phyloP scores from a whole-genome alignment of 495 filamentous ascomycete species.

The Hypoxylon subgilvum region DNA sequence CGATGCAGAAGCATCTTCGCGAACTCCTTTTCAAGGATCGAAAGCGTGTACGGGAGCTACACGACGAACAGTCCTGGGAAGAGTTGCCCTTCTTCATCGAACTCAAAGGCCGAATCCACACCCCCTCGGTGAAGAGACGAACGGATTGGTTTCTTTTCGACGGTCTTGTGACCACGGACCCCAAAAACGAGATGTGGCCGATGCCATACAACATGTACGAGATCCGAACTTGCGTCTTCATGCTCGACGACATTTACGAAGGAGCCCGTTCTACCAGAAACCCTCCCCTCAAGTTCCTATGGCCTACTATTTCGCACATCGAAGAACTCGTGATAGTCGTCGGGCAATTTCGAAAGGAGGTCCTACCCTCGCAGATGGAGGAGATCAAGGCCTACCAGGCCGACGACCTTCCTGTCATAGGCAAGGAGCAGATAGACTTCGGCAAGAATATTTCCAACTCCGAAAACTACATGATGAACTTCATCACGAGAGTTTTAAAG shows the following conservation, averaged over 20 bases:
- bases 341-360: slow-evolving; percentile 3
- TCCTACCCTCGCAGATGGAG: slow-evolving; percentile 13
- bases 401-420: neutral
- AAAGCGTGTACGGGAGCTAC: neutral
- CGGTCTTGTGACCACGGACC: neutral
- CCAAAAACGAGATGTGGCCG: too few species aligned
- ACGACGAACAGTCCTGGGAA: neutral
- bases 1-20: neutral
- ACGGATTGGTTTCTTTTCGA: slow-evolving; percentile 28
- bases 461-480: slow-evolving; percentile 10
- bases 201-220: neutral
- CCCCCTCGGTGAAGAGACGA: neutral
- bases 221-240: slow-evolving; percentile 5
- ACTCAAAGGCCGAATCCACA: neutral
- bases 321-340: slow-evolving; percentile 25
- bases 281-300: neutral
- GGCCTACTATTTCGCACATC: neutral
- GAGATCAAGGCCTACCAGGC: neutral
- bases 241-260: slow-evolving; percentile 11
- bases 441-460: neutral
- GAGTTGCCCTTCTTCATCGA: neutral
- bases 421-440: neutral
- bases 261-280: too few species aligned
- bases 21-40: neutral
- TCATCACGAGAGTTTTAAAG: neutral